Evolutionary conservation across 1,139 yeast species (phyloP), one percentile per base, ranked within the genome.

Genomic region (Candida dubliniensis): DNA sequence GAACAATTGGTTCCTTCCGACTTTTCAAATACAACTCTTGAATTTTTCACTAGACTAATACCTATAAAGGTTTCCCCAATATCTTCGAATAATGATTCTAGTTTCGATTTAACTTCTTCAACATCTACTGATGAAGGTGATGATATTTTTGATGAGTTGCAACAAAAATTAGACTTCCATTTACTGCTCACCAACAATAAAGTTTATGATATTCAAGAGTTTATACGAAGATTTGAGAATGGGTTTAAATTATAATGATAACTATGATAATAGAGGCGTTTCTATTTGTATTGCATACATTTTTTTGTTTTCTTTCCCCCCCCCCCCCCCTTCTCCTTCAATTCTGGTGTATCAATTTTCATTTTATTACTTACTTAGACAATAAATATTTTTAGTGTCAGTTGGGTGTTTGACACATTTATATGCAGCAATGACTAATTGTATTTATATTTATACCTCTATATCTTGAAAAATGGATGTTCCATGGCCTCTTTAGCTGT

Each of bases 401-500:
- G 12, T 30, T 30, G n/a, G 3, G 12, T 30, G n/a, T 11, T 30
- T 30, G 8, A n/a, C 5, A n/a, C 13, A n/a, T 30, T 11, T 30
- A 10, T 30, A n/a, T 30, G 30, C 30, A 27, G 30, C 30, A 27
- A 27, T 27, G n/a, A 27, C 10, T 30, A n/a, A 8, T 30, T 30
- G 12, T 30, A n/a, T 12, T 26, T 10, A 5, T 26, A 18, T 6
- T 18, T 24, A n/a, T 32, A 15, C 32, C 14, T 36, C 32, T 53
- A 53, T 47, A 59, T 47, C 46, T 60, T 63, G 56, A 79, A 79
- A 55, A 77, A 85, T 15, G 77, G 73, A 67, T 84, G 90, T 24
- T 63, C 73, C 81, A 84, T 77, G 26, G 91, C 87, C 58, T 85
- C 91, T 58, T 76, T 74, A 1, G 93, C 93, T 3, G 93, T 84